Base-by-base conservation (phyloP, 495 filamentous ascomycete genomes). In the Penicillium roqueforti region DNA sequence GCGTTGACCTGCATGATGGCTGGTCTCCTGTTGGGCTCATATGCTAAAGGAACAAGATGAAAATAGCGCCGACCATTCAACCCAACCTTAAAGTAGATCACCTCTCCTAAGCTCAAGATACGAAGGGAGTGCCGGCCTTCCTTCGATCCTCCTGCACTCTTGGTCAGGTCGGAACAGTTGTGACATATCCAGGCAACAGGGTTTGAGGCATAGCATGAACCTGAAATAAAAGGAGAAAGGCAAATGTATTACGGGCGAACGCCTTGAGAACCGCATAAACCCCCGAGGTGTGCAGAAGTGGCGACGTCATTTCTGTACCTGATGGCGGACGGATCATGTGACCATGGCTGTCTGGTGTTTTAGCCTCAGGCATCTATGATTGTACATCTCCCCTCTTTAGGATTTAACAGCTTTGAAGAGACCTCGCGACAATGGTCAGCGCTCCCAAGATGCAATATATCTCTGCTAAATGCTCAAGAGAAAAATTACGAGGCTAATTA, bases 51-150 rank as follows among this genome's bases (percentile, higher is more conserved):
- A 45, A 34, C 47, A 26, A 32, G 19, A 26, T 36, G 22, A 36
- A 34, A 37, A 11, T 18, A 26, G n/a, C 31, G 40, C 19, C 23
- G 29, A 23, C 26, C 28, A 42, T 44, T 54, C 47, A 53, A 36
- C 37, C 47, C 31, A 53, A 36, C 37, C 47, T 25, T 43, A 14
- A 13, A 52, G 31, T 47, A 25, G 22, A 44, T 34, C 39, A 38
- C 51, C 51, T 43, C 50, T 29, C 34, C 54, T 49, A 53, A 56
- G 57, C 61, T 65, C 56, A 56, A 32, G 57, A 56, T 40, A 49
- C 52, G 55, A 53, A 61, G 55, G 52, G 43, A 66, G 57, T 46
- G 53, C 61, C 58, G 57, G 62, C 60, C 62, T 60, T 63, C 59
- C 57, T 58, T 56, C 57, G 55, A 59, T 65, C 59, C 57, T 66